Conservation (phyloP, 2,329 filamentous ascomycete genomes). For the Xylariales sp. region DNA sequence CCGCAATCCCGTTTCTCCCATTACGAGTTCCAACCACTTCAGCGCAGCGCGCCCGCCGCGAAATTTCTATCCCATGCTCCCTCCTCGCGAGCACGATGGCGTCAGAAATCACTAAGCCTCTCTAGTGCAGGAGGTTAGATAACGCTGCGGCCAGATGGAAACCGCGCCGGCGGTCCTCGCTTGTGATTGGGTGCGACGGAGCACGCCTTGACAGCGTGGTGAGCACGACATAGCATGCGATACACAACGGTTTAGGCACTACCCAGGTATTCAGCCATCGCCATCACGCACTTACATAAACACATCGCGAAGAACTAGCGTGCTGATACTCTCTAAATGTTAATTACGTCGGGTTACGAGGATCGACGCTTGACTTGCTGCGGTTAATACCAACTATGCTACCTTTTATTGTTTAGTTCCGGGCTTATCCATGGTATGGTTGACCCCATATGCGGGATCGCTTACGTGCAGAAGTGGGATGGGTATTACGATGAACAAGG, state of each 20-base stretch:
- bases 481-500: not conserved
- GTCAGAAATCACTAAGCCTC: constrained; percentile 26
- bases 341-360: not conserved
- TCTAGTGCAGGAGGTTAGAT: constrained; percentile 13
- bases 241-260: constrained; percentile 1
- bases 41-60: not conserved
- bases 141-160: constrained; percentile 5
- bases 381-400: not conserved
- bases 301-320: not conserved
- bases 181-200: constrained; percentile 32
- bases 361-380: not conserved
- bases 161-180: not conserved
- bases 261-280: not conserved
- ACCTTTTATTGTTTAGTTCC: not conserved
- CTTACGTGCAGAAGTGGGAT: too few relatives aligned
- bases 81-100: constrained; percentile 19
- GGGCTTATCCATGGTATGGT: not conserved
- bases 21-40: too few relatives aligned
- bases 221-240: constrained; percentile 36
- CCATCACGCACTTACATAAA: not conserved
- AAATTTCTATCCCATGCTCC: not conserved
- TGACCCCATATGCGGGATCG: not conserved
- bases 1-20: not conserved
- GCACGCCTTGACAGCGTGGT: constrained; percentile 35
- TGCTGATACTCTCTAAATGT: not conserved